Percentiles rank a stretch among this genome's conserved stretches.
Evolutionary conservation across 2,329 filamentous ascomycete species (phyloP).

Genomic region (Zymoseptoria brevis): DNA sequence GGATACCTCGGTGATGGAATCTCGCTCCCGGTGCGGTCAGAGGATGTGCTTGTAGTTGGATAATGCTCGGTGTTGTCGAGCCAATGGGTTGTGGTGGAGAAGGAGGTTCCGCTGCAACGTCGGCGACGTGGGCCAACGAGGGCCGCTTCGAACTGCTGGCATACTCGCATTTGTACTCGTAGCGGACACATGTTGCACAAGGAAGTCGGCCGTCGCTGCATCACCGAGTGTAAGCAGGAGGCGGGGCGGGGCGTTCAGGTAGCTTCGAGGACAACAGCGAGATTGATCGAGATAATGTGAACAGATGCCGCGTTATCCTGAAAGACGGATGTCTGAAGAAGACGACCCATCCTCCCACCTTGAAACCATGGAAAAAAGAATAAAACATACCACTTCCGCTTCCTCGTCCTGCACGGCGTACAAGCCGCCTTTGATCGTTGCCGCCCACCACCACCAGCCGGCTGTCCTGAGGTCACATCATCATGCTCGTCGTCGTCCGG

Average conservation of each 20-base stretch:
- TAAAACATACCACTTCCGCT: conserved; percentile 21
- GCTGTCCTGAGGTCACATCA: not conserved
- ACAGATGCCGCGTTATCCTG: not conserved
- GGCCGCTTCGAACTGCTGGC: conserved; percentile 22
- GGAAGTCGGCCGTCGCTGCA: conserved; percentile 25
- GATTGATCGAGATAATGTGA: not conserved
- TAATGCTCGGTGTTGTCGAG: conserved; percentile 22
- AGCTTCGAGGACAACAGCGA: not conserved
- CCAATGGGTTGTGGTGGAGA: conserved; percentile 17
- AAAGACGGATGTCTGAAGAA: too few species aligned
- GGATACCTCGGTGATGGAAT: conserved; percentile 30
- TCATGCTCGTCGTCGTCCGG: conserved; percentile 14
- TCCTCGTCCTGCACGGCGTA: conserved; percentile 27
- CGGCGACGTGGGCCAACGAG: conserved; percentile 20
- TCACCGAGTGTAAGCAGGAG: not conserved
- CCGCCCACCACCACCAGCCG: conserved; percentile 12
- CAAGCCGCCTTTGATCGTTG: conserved; percentile 29
- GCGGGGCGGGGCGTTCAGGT: not conserved
- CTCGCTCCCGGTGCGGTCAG: conserved; percentile 29
- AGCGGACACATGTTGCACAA: conserved; percentile 29
- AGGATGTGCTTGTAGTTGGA: conserved; percentile 27
- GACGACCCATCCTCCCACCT: too few species aligned
- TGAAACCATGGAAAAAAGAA: too few species aligned
- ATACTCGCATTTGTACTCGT: conserved; percentile 31
- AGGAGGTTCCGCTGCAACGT: conserved; percentile 19